Evolutionary conservation across 208 protist genomes (phyloP).

Genomic region (Endotrypanum monterogeii): DNA sequence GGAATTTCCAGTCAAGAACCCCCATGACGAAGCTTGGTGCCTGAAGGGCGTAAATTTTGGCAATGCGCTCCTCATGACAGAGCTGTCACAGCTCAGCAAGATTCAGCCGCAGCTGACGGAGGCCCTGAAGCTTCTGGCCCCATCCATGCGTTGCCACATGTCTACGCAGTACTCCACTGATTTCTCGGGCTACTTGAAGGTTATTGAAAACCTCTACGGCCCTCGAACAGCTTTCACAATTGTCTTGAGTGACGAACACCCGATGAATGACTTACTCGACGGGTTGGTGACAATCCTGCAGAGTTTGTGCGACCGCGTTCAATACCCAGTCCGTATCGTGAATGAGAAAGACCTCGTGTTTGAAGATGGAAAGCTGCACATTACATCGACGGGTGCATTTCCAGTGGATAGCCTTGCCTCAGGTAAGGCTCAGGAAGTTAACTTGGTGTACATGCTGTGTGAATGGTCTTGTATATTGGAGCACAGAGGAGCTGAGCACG

Average conservation of each 20-base stretch:
- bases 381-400: constrained; percentile 9
- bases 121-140: constrained; percentile 21
- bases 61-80: constrained; percentile 40
- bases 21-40: constrained; percentile 63
- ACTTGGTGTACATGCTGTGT: constrained; percentile 61
- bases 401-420: constrained; percentile 15
- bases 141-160: constrained; percentile 32
- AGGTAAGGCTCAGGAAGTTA: constrained; percentile 33
- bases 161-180: constrained; percentile 46
- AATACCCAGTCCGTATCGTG: constrained; percentile 63
- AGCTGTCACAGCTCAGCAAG: constrained; percentile 28
- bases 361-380: constrained; percentile 42
- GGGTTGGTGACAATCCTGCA: constrained; percentile 42
- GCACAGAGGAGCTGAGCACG: constrained; percentile 27
- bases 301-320: constrained; percentile 41
- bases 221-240: constrained; percentile 65
- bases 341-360: constrained; percentile 50
- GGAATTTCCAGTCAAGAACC: constrained; percentile 27
- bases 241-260: constrained; percentile 27
- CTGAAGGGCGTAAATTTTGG: constrained; percentile 50
- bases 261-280: constrained; percentile 35
- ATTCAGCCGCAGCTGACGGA: constrained; percentile 14
- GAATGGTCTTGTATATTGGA: constrained; percentile 63
- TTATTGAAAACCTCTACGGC: constrained; percentile 51
- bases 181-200: constrained; percentile 53